Evolutionary conservation across 2,329 filamentous ascomycete species (phyloP).

Genomic region (Aphanocladium album): DNA sequence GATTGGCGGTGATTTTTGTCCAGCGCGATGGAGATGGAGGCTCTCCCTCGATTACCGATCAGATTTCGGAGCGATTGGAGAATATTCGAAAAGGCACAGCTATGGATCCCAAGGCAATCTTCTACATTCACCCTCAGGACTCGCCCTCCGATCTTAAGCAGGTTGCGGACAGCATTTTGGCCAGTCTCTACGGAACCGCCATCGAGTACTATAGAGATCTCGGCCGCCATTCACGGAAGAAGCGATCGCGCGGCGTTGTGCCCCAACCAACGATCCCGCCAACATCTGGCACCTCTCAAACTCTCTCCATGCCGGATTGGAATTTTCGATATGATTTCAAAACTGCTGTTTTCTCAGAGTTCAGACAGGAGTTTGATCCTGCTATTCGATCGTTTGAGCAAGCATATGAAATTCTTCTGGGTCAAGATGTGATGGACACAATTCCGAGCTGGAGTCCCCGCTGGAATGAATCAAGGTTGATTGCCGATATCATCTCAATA

Average conservation of each 20-base stretch:
- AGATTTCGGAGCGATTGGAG: constrained; percentile 63
- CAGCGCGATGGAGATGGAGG: constrained; percentile 26
- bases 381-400: constrained; percentile 81
- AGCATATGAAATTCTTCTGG: constrained; percentile 78
- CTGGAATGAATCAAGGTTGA: constrained; percentile 87
- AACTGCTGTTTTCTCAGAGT: constrained; percentile 83
- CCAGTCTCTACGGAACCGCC: constrained; percentile 66
- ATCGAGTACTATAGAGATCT: constrained; percentile 92
- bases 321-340: constrained; percentile 95
- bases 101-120: constrained; percentile 78
- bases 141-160: constrained; percentile 66
- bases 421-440: constrained; percentile 77
- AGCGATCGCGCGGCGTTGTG: constrained; percentile 71
- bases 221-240: constrained; percentile 85
- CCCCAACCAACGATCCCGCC: constrained; percentile 80
- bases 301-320: constrained; percentile 82
- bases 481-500: constrained; percentile 77
- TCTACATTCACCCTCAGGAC: constrained; percentile 73
- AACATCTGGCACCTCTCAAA: constrained; percentile 78
- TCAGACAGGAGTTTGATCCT: constrained; percentile 85
- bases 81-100: constrained; percentile 74
- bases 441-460: constrained; percentile 86
- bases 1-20: constrained; percentile 61
- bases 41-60: constrained; percentile 54
- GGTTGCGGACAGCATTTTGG: constrained; percentile 68